Percentiles rank a stretch among this genome's conserved stretches.
Conservation (phyloP, 805 yeast species). For the Pichia nakasei region DNA sequence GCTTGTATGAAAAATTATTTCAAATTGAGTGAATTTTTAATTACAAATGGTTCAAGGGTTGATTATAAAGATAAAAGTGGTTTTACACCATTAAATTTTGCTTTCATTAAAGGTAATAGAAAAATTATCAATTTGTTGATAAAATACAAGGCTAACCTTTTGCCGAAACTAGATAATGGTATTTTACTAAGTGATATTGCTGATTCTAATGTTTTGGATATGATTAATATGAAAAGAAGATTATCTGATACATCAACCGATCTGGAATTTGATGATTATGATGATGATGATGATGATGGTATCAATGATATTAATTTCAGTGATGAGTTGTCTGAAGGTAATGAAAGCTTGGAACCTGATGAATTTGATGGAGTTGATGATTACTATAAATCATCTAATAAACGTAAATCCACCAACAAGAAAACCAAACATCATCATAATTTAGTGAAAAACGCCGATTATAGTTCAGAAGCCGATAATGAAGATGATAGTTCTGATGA, state of each 20-base stretch:
- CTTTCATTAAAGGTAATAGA: constrained; percentile 66
- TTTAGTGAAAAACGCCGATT: constrained; percentile 3
- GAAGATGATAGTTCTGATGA: constrained; percentile 6
- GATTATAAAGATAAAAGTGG: constrained; percentile 75
- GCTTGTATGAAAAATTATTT: constrained; percentile 70
- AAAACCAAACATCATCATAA: not conserved
- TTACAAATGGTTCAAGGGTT: constrained; percentile 55
- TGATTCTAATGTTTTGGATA: constrained; percentile 31
- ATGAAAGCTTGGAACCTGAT: not conserved
- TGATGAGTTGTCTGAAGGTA: not conserved
- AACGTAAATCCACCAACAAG: not conserved
- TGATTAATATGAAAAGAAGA: constrained; percentile 17
- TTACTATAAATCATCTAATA: not conserved
- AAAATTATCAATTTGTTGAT: constrained; percentile 53
- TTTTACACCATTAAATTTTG: constrained; percentile 80
- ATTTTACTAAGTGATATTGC: constrained; percentile 33
- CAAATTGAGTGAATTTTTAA: constrained; percentile 51
- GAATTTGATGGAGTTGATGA: not conserved
- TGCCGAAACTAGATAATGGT: constrained; percentile 44
- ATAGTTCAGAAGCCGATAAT: constrained; percentile 6
- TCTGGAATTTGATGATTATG: constrained; percentile 4
- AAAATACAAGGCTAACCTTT: constrained; percentile 54
- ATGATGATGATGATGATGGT: not conserved
- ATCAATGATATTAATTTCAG: not conserved
- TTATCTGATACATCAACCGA: constrained; percentile 5